These are phyloP conservation scores for Syncephalis fuscata DNA, from an alignment of 371 early-diverging fungal genomes.

Conservation along the genomic window DNA sequence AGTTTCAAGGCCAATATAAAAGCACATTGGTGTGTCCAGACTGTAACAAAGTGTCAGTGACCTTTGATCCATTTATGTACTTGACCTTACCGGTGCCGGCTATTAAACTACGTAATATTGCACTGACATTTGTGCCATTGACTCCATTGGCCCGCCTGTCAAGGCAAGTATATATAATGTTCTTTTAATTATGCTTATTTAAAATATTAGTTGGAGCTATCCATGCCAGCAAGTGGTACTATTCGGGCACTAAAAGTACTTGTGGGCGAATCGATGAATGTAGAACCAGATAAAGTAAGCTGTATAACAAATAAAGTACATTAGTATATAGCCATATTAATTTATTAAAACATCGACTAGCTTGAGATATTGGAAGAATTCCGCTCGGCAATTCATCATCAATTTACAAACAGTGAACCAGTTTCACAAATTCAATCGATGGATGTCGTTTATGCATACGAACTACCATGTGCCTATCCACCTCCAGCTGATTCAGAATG, in stretches of 20 bases:
- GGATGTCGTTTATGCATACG: slow-evolving; percentile 54
- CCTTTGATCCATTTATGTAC: slow-evolving; percentile 58
- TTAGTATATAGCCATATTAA: too few relatives aligned
- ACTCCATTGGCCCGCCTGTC: slow-evolving; percentile 17
- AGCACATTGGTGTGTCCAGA: slow-evolving; percentile 50
- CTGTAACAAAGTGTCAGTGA: slow-evolving; percentile 40
- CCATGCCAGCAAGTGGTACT: neutral
- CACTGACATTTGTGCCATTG: slow-evolving; percentile 32
- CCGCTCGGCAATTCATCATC: slow-evolving; percentile 35
- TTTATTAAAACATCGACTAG: slow-evolving; percentile 7
- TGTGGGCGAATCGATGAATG: too few relatives aligned
- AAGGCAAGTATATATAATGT: slow-evolving; percentile 7
- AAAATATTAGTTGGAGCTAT: slow-evolving; percentile 6
- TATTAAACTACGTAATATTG: slow-evolving; percentile 23
- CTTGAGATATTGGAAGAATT: slow-evolving; percentile 46
- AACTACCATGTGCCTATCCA: slow-evolving; percentile 25
- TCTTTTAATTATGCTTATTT: too few relatives aligned
- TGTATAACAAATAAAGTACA: too few relatives aligned
- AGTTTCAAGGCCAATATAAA: slow-evolving; percentile 73
- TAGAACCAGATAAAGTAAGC: too few relatives aligned
- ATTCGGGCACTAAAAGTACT: neutral
- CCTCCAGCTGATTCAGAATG: slow-evolving; percentile 9
- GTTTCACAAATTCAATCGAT: slow-evolving; percentile 29
- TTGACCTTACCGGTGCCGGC: slow-evolving; percentile 43
- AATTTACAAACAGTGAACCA: slow-evolving; percentile 37